These are phyloP conservation scores for Spathaspora girioi DNA, from an alignment of 805 yeast species.

Conservation along the genomic window DNA sequence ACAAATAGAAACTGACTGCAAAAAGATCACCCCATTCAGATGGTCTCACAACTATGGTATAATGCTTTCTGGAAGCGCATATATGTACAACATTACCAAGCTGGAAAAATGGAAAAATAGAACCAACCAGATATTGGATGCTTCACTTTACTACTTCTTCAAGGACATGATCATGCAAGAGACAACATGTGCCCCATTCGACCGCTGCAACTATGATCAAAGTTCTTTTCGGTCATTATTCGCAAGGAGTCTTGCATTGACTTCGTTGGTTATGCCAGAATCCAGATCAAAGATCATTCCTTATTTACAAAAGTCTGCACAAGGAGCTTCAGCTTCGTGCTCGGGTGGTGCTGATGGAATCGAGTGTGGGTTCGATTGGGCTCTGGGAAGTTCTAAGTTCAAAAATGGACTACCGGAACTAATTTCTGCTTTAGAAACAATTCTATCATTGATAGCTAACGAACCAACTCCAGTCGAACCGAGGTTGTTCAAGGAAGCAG, in stretches of 20 bases:
- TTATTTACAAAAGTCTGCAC: constrained; percentile 48
- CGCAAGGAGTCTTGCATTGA: constrained; percentile 58
- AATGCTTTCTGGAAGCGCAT: constrained; percentile 65
- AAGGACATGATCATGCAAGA: constrained; percentile 51
- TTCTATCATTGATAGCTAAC: constrained; percentile 28
- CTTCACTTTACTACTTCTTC: constrained; percentile 43
- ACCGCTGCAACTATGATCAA: constrained; percentile 69
- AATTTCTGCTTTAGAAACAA: constrained; percentile 67
- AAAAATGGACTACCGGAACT: constrained; percentile 89
- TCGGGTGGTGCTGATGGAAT: constrained; percentile 82
- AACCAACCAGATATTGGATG: constrained; percentile 32
- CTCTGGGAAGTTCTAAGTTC: constrained; percentile 45
- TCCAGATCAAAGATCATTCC: constrained; percentile 40
- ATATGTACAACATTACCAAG: constrained; percentile 59
- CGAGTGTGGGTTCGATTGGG: constrained; percentile 83
- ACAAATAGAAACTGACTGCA: constrained; percentile 42
- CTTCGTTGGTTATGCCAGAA: constrained; percentile 52
- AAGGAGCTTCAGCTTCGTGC: constrained; percentile 75
- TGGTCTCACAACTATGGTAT: constrained; percentile 76
- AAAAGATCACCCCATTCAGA: constrained; percentile 43
- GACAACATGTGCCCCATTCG: constrained; percentile 55
- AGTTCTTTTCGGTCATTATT: constrained; percentile 70
- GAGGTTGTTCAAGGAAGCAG: background rate
- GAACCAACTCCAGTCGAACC: background rate
- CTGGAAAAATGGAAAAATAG: constrained; percentile 41